Percentiles rank a stretch among this genome's conserved stretches.
These are phyloP conservation scores for Seiridium cupressi DNA, from an alignment of 2,329 filamentous ascomycete genomes.

Conservation along the genomic window DNA sequence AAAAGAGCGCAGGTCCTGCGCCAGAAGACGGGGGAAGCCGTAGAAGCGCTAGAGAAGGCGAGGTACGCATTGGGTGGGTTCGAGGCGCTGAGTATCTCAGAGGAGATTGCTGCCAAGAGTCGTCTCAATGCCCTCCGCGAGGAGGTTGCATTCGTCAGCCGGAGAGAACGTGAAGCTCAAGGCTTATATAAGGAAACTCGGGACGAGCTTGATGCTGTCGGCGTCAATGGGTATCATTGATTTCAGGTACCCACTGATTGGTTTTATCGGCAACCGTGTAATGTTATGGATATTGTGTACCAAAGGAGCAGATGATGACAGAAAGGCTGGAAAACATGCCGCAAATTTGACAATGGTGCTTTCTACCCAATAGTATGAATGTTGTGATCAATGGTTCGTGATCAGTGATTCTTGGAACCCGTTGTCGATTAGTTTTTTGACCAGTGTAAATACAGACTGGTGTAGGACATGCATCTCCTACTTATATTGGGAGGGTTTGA, in stretches of 20 bases:
- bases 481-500: too few relatives aligned
- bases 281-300: slow-evolving; percentile 2
- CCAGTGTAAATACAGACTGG: too few relatives aligned
- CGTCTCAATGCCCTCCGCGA: slow-evolving; percentile 74
- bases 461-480: too few relatives aligned
- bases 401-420: too few relatives aligned
- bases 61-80: slow-evolving; percentile 71
- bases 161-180: slow-evolving; percentile 86
- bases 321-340: not conserved
- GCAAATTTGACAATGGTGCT: not conserved
- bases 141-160: slow-evolving; percentile 79
- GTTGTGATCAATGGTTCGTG: too few relatives aligned
- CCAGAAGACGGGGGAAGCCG: slow-evolving; percentile 75
- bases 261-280: not conserved
- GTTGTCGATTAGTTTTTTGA: too few relatives aligned
- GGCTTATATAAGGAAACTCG: slow-evolving; percentile 74
- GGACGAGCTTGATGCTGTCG: slow-evolving; percentile 67
- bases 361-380: too few relatives aligned
- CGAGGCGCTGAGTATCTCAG: slow-evolving; percentile 72
- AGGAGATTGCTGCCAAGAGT: slow-evolving; percentile 71
- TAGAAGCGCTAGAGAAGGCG: slow-evolving; percentile 71
- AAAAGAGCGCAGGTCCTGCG: slow-evolving; percentile 78
- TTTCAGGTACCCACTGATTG: not conserved
- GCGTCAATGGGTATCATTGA: slow-evolving; percentile 19
- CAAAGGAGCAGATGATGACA: not conserved